Evolutionary conservation across 2,329 filamentous ascomycete species (phyloP).

Genomic region (Grosmannia huntii): DNA sequence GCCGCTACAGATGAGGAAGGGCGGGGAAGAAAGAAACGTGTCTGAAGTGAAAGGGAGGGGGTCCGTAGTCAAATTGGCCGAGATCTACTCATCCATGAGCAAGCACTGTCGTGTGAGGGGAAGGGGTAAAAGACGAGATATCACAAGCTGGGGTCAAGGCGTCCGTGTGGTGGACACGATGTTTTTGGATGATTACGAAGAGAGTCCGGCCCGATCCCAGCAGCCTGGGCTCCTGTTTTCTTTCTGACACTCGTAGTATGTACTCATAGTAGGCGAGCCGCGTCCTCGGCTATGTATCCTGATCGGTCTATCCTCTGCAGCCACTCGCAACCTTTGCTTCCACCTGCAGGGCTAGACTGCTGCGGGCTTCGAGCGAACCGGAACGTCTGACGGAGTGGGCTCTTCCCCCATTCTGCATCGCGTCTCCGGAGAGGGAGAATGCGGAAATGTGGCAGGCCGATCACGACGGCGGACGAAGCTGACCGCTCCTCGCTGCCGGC

Average conservation of each 20-base stretch:
- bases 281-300: too few species aligned
- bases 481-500: too few species aligned
- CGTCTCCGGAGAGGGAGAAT: too few species aligned
- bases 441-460: too few species aligned
- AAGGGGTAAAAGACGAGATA: not conserved
- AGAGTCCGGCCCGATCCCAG: not conserved
- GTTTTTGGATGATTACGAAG: not conserved
- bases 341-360: too few species aligned
- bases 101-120: too few species aligned
- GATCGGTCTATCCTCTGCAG: not conserved
- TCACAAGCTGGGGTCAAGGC: not conserved
- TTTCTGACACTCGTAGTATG: too few species aligned
- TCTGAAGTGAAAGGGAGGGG: not conserved
- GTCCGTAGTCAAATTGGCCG: not conserved
- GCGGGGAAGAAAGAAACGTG: not conserved
- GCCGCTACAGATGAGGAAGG: not conserved
- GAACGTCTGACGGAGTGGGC: too few species aligned
- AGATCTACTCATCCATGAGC: not conserved
- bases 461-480: too few species aligned
- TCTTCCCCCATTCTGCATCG: too few species aligned
- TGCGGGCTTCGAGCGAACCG: too few species aligned
- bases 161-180: not conserved
- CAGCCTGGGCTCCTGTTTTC: not conserved
- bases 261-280: too few species aligned
- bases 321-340: not conserved